Conservation (phyloP, 306 rosid genomes). For the Alnus glutinosa region DNA sequence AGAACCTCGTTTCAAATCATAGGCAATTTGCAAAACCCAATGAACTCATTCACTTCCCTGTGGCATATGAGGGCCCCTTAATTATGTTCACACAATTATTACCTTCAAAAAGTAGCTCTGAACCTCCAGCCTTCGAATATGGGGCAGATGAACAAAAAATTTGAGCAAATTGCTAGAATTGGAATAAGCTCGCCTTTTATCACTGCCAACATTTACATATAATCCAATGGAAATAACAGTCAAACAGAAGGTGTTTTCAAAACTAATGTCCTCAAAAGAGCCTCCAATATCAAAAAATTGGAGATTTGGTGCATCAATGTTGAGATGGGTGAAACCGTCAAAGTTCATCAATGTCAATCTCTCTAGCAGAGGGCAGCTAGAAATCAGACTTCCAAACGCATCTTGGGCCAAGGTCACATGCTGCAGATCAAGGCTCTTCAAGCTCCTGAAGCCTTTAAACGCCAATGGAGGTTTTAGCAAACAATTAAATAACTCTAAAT, state of each 20-base stretch:
- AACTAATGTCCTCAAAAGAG: slow-evolving; percentile 46
- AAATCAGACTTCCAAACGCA: slow-evolving; percentile 50
- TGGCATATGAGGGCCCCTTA: background rate
- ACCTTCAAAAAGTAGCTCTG: slow-evolving; percentile 61
- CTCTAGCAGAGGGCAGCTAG: slow-evolving; percentile 55
- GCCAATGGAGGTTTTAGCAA: slow-evolving; percentile 56
- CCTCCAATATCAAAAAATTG: slow-evolving; percentile 62
- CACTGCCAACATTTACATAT: slow-evolving; percentile 31
- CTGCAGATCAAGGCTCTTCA: slow-evolving; percentile 70
- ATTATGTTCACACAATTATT: slow-evolving; percentile 9
- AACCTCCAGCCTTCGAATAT: slow-evolving; percentile 48
- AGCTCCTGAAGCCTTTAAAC: slow-evolving; percentile 51
- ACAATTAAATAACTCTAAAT: slow-evolving; percentile 57
- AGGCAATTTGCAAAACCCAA: background rate
- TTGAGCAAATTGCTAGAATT: slow-evolving; percentile 44
- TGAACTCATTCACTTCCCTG: background rate
- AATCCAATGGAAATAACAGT: slow-evolving; percentile 56
- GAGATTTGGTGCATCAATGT: slow-evolving; percentile 55
- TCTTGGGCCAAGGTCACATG: slow-evolving; percentile 59
- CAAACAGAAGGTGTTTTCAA: slow-evolving; percentile 48
- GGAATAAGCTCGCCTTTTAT: slow-evolving; percentile 30
- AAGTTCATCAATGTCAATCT: slow-evolving; percentile 58
- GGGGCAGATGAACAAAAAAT: slow-evolving; percentile 52
- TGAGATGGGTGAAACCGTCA: slow-evolving; percentile 53
- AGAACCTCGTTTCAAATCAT: background rate